Conservation (phyloP, 179 eudicot genomes). For the Silene coronaria region DNA sequence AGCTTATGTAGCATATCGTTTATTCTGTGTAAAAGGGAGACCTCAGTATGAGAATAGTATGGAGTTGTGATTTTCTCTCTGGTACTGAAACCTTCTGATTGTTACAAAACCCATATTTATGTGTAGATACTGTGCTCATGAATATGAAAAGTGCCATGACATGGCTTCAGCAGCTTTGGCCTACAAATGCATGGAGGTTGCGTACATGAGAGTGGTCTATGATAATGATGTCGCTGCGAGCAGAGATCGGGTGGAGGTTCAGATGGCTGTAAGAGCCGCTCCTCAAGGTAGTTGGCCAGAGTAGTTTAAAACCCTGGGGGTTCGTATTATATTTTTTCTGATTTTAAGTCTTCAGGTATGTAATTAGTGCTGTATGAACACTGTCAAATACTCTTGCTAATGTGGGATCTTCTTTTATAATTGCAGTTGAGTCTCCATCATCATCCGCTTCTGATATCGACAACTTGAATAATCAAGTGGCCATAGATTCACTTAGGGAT, state of each 20-base stretch:
- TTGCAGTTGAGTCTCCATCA: conserved; percentile 46
- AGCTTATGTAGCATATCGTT: not conserved
- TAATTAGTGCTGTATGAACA: not conserved
- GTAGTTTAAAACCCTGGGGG: not conserved
- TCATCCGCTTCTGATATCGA: conserved; percentile 54
- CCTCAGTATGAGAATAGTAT: not conserved
- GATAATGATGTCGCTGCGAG: conserved; percentile 34
- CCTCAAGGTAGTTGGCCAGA: conserved; percentile 38
- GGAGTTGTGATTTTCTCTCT: not conserved
- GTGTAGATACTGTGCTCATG: conserved; percentile 41
- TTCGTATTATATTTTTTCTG: not conserved
- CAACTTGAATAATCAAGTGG: conserved; percentile 38
- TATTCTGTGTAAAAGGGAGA: not conserved
- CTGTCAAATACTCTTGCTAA: conserved; percentile 13
- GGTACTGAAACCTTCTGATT: conserved; percentile 4
- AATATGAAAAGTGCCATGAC: conserved; percentile 41
- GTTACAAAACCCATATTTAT: not conserved
- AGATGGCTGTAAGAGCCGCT: conserved; percentile 32
- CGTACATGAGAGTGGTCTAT: conserved; percentile 45
- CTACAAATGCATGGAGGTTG: conserved; percentile 47
- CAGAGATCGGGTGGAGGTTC: conserved; percentile 35
- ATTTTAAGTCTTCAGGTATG: not conserved
- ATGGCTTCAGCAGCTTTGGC: conserved; percentile 53
- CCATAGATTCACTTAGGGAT: conserved; percentile 28
- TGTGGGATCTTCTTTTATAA: not conserved